These are phyloP conservation scores for Phoma sp. DNA, from an alignment of 2,329 filamentous ascomycete species.

Conservation along the genomic window DNA sequence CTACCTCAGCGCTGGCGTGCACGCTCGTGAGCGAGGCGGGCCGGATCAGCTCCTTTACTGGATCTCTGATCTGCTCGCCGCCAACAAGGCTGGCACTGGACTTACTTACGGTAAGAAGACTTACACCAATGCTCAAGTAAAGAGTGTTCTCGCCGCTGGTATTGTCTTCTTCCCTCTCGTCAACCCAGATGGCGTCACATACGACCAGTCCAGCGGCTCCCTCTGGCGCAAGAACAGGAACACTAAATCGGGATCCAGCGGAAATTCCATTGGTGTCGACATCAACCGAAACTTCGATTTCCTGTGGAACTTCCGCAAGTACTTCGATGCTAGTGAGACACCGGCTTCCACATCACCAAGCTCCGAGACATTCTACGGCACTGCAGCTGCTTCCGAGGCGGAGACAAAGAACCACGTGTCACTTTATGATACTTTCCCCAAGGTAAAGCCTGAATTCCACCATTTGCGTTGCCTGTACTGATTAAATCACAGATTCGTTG, in stretches of 20 bases:
- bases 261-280: slow-evolving; percentile 40
- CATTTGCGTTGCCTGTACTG: not conserved
- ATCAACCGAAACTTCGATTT: slow-evolving; percentile 59
- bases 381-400: slow-evolving; percentile 61
- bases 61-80: slow-evolving; percentile 63
- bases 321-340: slow-evolving; percentile 50
- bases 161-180: slow-evolving; percentile 59
- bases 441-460: slow-evolving; percentile 14
- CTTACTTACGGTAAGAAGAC: slow-evolving; percentile 61
- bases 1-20: slow-evolving; percentile 62
- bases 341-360: slow-evolving; percentile 55
- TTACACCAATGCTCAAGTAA: slow-evolving; percentile 62
- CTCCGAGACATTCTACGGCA: slow-evolving; percentile 61
- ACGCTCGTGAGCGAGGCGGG: slow-evolving; percentile 66
- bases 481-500: slow-evolving; percentile 52
- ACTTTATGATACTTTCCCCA: slow-evolving; percentile 58
- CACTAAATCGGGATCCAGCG: slow-evolving; percentile 49
- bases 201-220: slow-evolving; percentile 43
- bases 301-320: slow-evolving; percentile 62
- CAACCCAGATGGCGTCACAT: slow-evolving; percentile 47
- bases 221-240: slow-evolving; percentile 50
- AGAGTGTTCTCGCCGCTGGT: slow-evolving; percentile 59
- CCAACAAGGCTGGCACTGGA: slow-evolving; percentile 58
- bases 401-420: slow-evolving; percentile 64
- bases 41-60: slow-evolving; percentile 66